Evolutionary conservation across 352 stramenopile genomes (phyloP), one percentile per base, ranked within the genome.

Genomic region (Saprolegnia parasitica): DNA sequence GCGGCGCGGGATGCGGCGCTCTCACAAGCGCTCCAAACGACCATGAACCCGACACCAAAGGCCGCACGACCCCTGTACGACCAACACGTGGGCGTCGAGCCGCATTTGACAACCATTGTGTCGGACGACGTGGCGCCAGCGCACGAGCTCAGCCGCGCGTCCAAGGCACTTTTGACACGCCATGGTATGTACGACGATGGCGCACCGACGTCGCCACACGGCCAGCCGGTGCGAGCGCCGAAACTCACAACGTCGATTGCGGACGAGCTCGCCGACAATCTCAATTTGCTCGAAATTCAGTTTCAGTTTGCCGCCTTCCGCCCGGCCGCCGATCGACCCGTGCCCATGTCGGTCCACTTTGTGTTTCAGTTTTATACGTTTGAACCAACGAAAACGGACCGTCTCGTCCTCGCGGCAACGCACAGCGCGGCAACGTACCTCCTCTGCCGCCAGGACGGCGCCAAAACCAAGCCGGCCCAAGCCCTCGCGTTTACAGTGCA

Each of bases 361-460:
- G 96, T 85, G 29, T 98, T 95, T 72, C 91, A 97, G 75, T 98
- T 98, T 68, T 98, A 97, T 73, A 90, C 78, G 9, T 96, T 90
- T 37, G 39, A 78, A 23, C 89, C 93, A 3, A 98, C 90, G 15
- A 75, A 90, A 35, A 98, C 93, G 0, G 93, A 98, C 73, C 77
- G 76, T 0, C 56, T 93, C 13, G 74, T 83, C 5, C 75, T 93
- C 0, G 89, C 81, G 42, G 81, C 87, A 35, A 77, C 79, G 0
- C 86, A 85, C 18, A 74, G 77, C 21, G 81, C 63, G 20, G 76
- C 66, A 67, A 70, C 62, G 52, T 73, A 66, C 26, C 40, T 73
- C 20, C 47, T 73, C 21, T 60, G 65, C 21, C 5, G 66, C 75
- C 77, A 80, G 35, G 84, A 92, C 45, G 78, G 72, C 4, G 73